These are phyloP conservation scores for Teunomyces kruisii DNA, from an alignment of 805 yeast genomes.

Conservation along the genomic window DNA sequence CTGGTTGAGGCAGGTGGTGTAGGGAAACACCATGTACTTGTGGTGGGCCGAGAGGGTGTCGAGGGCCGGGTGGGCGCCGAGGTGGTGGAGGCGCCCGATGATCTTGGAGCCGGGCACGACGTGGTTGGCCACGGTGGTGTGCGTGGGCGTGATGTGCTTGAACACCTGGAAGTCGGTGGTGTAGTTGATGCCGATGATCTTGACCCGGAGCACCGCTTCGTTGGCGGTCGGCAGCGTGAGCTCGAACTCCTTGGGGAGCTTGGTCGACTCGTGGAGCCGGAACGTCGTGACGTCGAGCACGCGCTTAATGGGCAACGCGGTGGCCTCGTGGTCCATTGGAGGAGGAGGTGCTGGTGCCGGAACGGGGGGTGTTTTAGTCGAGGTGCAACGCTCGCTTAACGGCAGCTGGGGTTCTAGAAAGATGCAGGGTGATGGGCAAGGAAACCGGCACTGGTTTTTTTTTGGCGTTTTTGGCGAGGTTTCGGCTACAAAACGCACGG, in stretches of 20 bases:
- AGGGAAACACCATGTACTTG: slow-evolving; percentile 35
- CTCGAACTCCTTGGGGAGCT: slow-evolving; percentile 25
- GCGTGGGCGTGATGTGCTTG: slow-evolving; percentile 6
- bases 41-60: slow-evolving; percentile 6
- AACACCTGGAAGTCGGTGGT: slow-evolving; percentile 23
- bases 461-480: too few relatives aligned
- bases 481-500: too few relatives aligned
- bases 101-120: slow-evolving; percentile 36
- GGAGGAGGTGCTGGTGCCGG: too few relatives aligned
- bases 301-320: slow-evolving; percentile 25
- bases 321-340: slow-evolving; percentile 7
- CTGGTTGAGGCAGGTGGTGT: slow-evolving; percentile 32
- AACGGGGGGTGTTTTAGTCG: too few relatives aligned
- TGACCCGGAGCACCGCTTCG: slow-evolving; percentile 26
- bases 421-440: too few relatives aligned
- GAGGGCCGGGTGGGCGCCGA: slow-evolving; percentile 5
- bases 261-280: slow-evolving; percentile 23
- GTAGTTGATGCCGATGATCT: slow-evolving; percentile 28
- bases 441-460: too few relatives aligned
- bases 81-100: slow-evolving; percentile 26
- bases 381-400: too few relatives aligned
- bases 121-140: not conserved
- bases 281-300: slow-evolving; percentile 19
- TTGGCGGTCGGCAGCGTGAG: slow-evolving; percentile 7
- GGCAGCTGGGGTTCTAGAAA: too few relatives aligned